These are phyloP conservation scores for Ceratobasidium theobromae DNA, from an alignment of 1,284 basidiomycete species.

Conservation along the genomic window DNA sequence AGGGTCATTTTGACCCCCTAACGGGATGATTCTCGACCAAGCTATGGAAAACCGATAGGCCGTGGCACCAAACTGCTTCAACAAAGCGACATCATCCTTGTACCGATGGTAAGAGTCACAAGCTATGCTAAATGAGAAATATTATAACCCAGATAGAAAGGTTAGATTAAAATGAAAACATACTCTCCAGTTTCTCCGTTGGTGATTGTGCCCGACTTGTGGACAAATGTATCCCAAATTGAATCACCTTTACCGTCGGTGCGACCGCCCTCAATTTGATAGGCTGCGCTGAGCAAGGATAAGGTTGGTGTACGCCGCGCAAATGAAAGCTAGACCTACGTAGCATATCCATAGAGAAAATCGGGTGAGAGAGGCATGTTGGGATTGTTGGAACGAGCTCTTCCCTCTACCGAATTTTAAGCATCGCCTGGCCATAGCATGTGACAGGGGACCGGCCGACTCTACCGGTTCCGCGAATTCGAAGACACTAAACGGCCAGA, in stretches of 20 bases:
- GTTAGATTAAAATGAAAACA: no score
- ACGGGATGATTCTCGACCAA: conserved; percentile 71
- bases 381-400: neutral
- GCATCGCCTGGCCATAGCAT: neutral
- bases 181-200: conserved; percentile 18
- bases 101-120: conserved; percentile 68
- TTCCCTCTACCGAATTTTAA: neutral
- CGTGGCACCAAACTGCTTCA: conserved; percentile 59
- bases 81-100: conserved; percentile 65
- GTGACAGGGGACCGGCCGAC: no score
- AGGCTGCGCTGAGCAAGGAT: neutral
- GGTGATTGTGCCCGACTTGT: conserved; percentile 1
- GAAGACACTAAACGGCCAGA: no score
- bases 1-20: conserved; percentile 66
- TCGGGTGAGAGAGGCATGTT: conserved; percentile 2
- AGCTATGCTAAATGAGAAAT: conserved; percentile 53
- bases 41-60: conserved; percentile 66
- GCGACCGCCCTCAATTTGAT: conserved; percentile 23
- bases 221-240: conserved; percentile 14
- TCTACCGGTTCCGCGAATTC: no score
- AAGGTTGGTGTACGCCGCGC: no score
- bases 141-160: no score
- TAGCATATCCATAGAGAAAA: conserved; percentile 11
- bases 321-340: no score
- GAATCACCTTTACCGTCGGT: conserved; percentile 24